Percentiles rank a stretch among this genome's conserved stretches.
These are phyloP conservation scores for Eucalyptus curtisii DNA, from an alignment of 345 rosid genomes.

Conservation along the genomic window DNA sequence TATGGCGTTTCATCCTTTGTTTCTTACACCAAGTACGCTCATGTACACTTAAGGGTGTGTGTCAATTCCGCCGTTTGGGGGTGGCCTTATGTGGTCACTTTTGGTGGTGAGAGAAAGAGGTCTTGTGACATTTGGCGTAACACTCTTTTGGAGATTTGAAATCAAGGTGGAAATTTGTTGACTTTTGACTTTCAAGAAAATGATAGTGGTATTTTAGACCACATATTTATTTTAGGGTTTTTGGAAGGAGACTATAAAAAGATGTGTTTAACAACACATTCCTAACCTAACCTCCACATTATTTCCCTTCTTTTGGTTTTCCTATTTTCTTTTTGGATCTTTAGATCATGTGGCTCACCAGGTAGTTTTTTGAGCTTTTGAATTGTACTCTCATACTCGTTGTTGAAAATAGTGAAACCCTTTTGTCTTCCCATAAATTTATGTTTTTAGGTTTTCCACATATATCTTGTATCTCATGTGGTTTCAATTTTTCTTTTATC, in stretches of 20 bases:
- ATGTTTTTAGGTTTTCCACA: not conserved
- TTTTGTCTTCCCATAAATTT: too few species aligned
- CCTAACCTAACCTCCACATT: not conserved
- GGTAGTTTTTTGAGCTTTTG: not conserved
- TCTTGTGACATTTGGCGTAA: too few species aligned
- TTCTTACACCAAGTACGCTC: too few species aligned
- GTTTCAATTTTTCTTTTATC: not conserved
- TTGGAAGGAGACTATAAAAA: not conserved
- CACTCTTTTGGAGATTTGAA: too few species aligned
- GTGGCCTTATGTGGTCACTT: too few species aligned
- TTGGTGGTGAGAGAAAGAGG: too few species aligned
- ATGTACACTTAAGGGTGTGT: too few species aligned
- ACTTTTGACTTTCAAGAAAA: not conserved
- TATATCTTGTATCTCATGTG: not conserved
- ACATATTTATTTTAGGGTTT: not conserved
- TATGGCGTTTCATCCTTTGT: too few species aligned
- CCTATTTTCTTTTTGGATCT: too few species aligned
- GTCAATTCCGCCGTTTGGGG: too few species aligned
- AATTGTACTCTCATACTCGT: too few species aligned
- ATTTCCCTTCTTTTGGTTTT: not conserved
- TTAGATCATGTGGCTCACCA: not conserved
- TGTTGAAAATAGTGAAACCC: not conserved
- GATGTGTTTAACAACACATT: not conserved
- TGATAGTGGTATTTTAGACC: not conserved
- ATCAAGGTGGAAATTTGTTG: not conserved